phyloP scores from a whole-genome alignment of 306 rosid genomes.

The Crotalaria pallida region DNA sequence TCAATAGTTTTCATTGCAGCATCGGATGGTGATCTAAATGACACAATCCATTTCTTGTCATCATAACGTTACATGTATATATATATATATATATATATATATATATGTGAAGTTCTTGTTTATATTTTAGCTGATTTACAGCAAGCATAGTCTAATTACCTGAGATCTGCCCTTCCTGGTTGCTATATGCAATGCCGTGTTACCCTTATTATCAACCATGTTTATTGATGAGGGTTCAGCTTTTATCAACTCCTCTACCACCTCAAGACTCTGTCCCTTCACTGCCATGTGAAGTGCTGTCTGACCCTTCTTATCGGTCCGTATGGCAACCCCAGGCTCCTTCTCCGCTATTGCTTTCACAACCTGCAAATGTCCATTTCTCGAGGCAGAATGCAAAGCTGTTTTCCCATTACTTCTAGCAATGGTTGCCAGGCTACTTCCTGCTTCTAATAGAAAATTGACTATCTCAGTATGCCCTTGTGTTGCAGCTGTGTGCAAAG shows the following conservation, averaged over 20 bases:
- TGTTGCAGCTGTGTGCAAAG: conserved; percentile 94
- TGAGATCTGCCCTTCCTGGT: conserved; percentile 76
- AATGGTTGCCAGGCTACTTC: conserved; percentile 75
- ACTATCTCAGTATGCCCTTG: conserved; percentile 84
- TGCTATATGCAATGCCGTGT: conserved; percentile 79
- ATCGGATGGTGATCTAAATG: not conserved
- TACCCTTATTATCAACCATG: conserved; percentile 78
- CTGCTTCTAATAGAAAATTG: conserved; percentile 64
- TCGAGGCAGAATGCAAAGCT: conserved; percentile 83
- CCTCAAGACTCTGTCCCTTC: conserved; percentile 78
- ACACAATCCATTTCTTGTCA: not conserved
- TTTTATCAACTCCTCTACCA: conserved; percentile 63
- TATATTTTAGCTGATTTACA: not conserved
- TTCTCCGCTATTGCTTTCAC: conserved; percentile 49
- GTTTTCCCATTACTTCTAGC: conserved; percentile 94
- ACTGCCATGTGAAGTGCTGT: conserved; percentile 97
- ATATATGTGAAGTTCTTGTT: not conserved
- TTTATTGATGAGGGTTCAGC: conserved; percentile 62
- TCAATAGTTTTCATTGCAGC: not conserved
- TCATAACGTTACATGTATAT: not conserved
- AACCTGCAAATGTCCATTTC: conserved; percentile 88
- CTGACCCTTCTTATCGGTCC: conserved; percentile 90
- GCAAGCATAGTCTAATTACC: conserved; percentile 38
- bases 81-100: no score
- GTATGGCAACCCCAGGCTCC: conserved; percentile 61